These are phyloP conservation scores for Euclidium syriacum DNA, from an alignment of 345 rosid species.

Conservation along the genomic window DNA sequence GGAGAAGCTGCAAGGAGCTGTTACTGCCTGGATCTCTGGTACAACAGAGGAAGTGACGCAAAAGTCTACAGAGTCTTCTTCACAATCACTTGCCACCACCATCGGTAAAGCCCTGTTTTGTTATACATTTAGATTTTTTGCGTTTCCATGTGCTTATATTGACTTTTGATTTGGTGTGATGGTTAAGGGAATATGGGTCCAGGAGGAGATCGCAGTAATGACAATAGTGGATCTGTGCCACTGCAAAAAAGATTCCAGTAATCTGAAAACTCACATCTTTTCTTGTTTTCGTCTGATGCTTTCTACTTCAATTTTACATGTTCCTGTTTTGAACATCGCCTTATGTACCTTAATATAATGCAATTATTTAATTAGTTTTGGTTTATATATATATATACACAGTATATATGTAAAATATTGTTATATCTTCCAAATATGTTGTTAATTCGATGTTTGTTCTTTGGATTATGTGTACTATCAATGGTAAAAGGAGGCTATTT, in stretches of 20 bases:
- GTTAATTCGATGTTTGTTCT: too few species aligned
- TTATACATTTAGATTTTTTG: background rate
- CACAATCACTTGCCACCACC: slow-evolving; percentile 30
- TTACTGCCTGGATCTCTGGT: slow-evolving; percentile 52
- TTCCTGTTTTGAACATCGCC: background rate
- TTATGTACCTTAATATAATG: too few species aligned
- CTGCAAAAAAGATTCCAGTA: slow-evolving; percentile 32
- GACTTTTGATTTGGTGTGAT: background rate
- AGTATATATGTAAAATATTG: too few species aligned
- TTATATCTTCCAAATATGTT: too few species aligned
- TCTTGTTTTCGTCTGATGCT: background rate
- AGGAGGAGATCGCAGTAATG: background rate
- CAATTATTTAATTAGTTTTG: too few species aligned
- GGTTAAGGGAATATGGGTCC: slow-evolving; percentile 25
- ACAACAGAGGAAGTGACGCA: slow-evolving; percentile 25
- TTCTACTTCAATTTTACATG: background rate
- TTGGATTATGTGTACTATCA: too few species aligned
- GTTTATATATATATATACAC: too few species aligned
- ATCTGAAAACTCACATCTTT: slow-evolving; percentile 31
- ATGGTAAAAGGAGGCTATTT: too few species aligned
- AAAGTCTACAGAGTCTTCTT: slow-evolving; percentile 28
- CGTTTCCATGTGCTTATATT: background rate
- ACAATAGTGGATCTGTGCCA: background rate
- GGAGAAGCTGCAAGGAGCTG: slow-evolving; percentile 49
- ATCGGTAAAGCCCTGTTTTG: slow-evolving; percentile 15